Evolutionary conservation across 2,329 filamentous ascomycete genomes (phyloP), one percentile per base, ranked within the genome.

Genomic region (Calonectria ilicicola): DNA sequence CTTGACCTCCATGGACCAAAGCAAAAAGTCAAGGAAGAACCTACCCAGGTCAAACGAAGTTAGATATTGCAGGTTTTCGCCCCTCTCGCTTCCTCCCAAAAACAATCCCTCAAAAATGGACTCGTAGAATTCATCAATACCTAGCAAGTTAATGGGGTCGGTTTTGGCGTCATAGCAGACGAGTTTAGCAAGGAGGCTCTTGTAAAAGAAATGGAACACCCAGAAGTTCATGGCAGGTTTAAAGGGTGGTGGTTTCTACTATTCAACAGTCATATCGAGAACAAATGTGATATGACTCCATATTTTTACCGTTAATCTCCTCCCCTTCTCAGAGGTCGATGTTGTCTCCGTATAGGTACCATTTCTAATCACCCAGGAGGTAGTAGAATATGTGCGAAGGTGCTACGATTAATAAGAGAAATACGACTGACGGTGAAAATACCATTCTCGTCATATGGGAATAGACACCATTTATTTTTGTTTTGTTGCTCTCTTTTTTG

Each of bases 11-110:
- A 56, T 12, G 77, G 79, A 3, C 79, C 79, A 3, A 76, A 72
- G 53, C 76, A 71, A 68, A 80, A 80, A 73, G 40, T 70, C 51
- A 80, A 78, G 51, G 78, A 80, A 29, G 78, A 79, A 46, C 78
- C 78, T 3, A 77, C 75, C 10, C 62, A 72, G 27, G 74, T 74
- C 19, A 74, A 76, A 42, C 40, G 58, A 70, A 67, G 29, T 65
- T 72, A 47, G 63, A 12, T 17, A 4, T n/a, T 8, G 12, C 26
- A 12, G 14, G 17, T 32, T n/a, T 4, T 3, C 19, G 4, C 35
- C 15, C 32, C 17, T 64, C 7, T 32, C 10, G 35, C 26, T 47
- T 35, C 1, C 5, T 62, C 10, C 8, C 17, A 23, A 47, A 47
- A 23, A 35, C 47, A 40, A n/a, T 26, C 62, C 23, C 29, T 15